Percentiles rank a stretch among this genome's conserved stretches.
These are phyloP conservation scores for Hermanozyma aechmeae DNA, from an alignment of 805 yeast genomes.

Conservation along the genomic window DNA sequence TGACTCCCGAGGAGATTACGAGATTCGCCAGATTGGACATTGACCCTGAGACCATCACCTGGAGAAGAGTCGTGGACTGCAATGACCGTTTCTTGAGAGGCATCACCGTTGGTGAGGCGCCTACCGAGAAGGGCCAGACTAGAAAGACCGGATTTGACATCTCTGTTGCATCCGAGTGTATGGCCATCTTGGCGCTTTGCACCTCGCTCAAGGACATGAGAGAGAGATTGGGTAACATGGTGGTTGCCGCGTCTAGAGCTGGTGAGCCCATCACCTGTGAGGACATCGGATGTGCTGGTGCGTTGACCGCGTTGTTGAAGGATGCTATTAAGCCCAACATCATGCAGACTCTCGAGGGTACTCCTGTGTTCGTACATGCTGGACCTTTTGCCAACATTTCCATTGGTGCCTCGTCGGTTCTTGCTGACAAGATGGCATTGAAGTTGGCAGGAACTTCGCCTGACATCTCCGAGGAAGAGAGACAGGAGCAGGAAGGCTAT, in stretches of 20 bases:
- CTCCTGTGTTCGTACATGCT: conserved; percentile 81
- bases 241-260: conserved; percentile 56
- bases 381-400: conserved; percentile 87
- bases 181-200: conserved; percentile 77
- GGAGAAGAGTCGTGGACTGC: conserved; percentile 80
- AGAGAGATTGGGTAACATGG: conserved; percentile 66
- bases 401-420: conserved; percentile 76
- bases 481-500: conserved; percentile 51
- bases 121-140: conserved; percentile 68
- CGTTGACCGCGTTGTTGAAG: conserved; percentile 69
- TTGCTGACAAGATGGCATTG: conserved; percentile 77
- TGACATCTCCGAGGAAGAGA: conserved; percentile 31
- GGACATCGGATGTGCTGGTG: conserved; percentile 82
- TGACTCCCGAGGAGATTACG: conserved; percentile 59
- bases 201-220: conserved; percentile 64
- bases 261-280: conserved; percentile 77
- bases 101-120: conserved; percentile 71
- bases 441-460: conserved; percentile 63
- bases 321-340: conserved; percentile 79
- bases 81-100: conserved; percentile 76
- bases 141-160: conserved; percentile 76
- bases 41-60: conserved; percentile 71
- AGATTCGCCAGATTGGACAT: conserved; percentile 63
- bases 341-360: conserved; percentile 84
- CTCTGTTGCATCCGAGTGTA: conserved; percentile 76